phyloP scores from a whole-genome alignment of 2,329 filamentous ascomycete species.

The Lasiodiplodia sp. region DNA sequence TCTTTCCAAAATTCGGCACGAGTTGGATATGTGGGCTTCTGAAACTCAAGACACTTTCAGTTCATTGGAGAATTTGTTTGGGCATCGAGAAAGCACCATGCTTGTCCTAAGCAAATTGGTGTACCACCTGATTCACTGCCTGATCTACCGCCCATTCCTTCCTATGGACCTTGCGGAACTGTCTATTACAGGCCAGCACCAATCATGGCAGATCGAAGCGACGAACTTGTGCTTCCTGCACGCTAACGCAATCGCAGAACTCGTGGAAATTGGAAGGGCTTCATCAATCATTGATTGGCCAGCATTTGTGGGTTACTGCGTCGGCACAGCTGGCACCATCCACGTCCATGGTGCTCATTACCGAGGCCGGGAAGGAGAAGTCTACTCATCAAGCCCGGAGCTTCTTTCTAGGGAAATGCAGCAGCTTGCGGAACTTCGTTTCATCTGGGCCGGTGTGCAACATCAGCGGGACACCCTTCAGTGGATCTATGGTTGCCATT shows the following conservation, averaged over 20 bases:
- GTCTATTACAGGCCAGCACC: conserved; percentile 80
- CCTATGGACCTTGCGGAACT: conserved; percentile 85
- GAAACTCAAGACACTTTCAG: conserved; percentile 82
- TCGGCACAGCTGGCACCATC: conserved; percentile 85
- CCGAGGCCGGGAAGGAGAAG: conserved; percentile 66
- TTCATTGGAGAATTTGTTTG: conserved; percentile 76
- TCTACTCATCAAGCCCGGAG: conserved; percentile 70
- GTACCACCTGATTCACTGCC: conserved; percentile 85
- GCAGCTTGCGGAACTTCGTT: conserved; percentile 76
- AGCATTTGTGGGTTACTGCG: conserved; percentile 84
- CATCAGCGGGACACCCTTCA: conserved; percentile 83
- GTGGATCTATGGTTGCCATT: conserved; percentile 78
- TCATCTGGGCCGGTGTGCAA: conserved; percentile 78
- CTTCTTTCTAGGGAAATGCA: conserved; percentile 82
- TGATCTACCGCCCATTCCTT: conserved; percentile 86
- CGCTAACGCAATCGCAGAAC: conserved; percentile 81
- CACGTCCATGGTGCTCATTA: conserved; percentile 89
- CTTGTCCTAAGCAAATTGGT: conserved; percentile 84
- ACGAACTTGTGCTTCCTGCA: conserved; percentile 88
- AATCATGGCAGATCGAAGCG: conserved; percentile 91
- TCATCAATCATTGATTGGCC: conserved; percentile 82
- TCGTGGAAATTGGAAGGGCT: conserved; percentile 80
- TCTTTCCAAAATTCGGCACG: conserved; percentile 83
- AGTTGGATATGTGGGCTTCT: conserved; percentile 84
- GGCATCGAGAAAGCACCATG: conserved; percentile 78